phyloP scores from a whole-genome alignment of 768 basidiomycete species.

The Vararia minispora region DNA sequence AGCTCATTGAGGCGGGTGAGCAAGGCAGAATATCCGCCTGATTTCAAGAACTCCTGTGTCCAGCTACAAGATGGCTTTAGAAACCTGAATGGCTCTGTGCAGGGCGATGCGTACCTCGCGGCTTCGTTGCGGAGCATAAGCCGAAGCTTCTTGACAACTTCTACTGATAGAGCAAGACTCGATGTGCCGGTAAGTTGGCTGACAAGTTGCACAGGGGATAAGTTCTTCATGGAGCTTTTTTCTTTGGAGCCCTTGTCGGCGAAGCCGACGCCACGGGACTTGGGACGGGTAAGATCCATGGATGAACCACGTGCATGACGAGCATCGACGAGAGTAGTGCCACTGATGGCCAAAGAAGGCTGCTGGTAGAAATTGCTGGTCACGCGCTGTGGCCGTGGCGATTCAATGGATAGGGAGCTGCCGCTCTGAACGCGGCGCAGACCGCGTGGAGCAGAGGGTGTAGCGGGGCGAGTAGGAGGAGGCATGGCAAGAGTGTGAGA shows the following conservation, averaged over 20 bases:
- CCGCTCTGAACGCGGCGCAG: conserved; percentile 65
- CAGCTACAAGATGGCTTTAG: conserved; percentile 39
- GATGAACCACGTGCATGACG: conserved; percentile 50
- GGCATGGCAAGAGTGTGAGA: conserved; percentile 51
- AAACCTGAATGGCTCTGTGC: conserved; percentile 1
- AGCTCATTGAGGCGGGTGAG: conserved; percentile 82
- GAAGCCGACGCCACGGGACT: conserved; percentile 43
- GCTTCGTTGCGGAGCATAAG: conserved; percentile 83
- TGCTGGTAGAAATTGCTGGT: conserved; percentile 8
- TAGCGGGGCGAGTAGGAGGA: conserved; percentile 19
- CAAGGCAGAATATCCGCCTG: conserved; percentile 80
- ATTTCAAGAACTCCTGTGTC: conserved; percentile 76
- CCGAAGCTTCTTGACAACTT: conserved; percentile 77
- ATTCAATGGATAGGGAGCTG: conserved; percentile 49
- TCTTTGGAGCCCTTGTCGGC: conserved; percentile 35
- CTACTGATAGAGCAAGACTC: conserved; percentile 73
- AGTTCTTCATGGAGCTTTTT: conserved; percentile 39
- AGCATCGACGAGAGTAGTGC: not conserved
- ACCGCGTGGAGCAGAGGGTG: conserved; percentile 40
- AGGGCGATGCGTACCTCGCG: conserved; percentile 45
- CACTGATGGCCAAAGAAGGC: not conserved
- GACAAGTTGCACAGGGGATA: conserved; percentile 57
- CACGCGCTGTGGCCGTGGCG: conserved; percentile 25
- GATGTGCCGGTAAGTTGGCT: conserved; percentile 56
- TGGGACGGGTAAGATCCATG: conserved; percentile 39